Base-by-base conservation (phyloP, 768 basidiomycete species). In the Pleurotus pulmonarius region DNA sequence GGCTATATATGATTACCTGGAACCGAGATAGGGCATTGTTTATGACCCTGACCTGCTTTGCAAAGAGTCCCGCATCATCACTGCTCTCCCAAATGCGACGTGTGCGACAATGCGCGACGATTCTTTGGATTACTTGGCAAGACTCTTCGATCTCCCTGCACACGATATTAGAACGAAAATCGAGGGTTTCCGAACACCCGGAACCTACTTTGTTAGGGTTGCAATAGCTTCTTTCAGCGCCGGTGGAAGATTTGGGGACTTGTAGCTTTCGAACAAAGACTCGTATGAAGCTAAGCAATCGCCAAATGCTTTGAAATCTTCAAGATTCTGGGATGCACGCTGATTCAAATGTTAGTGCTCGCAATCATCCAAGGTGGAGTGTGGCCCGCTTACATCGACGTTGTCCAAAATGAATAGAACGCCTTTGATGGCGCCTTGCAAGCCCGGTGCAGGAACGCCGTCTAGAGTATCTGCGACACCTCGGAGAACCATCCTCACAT, bases 401-500 rank as follows among this genome's bases (percentile, higher is more conserved):
- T 41, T 39, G 37, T 53, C 39, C 39, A 41, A 12, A 3, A 53
- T 53, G 22, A 53, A 53, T 38, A 53, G 15, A 5, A 53, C 18
- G n/a, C 51, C 51, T 41, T 53, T 53, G 18, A 53, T 40, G 16
- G 39, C 38, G 8, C 51, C 51, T 25, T 53, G 20, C 39, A 53
- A 24, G 0, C 51, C 51, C 15, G 51, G 51, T 3, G 51, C 51
- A 11, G 51, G 51, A 20, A 53, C 51, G 7, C 51, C 51, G 8
- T 53, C 39, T n/a, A 53, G 24, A 25, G 18, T 25, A 20, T 53
- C 51, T 9, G 51, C 16, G 2, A 49, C 22, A 16, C 22, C 48
- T 49, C 26, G 22, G 2, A 49, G 20, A n/a, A 16, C 60, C 65
- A 26, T 58, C 60, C 20, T 56, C 59, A 54, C 22, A 18, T 16